Percentiles rank a stretch among this genome's conserved stretches.
These are phyloP conservation scores for Fusarium verrucosum DNA, from an alignment of 2,329 filamentous ascomycete genomes.

Conservation along the genomic window DNA sequence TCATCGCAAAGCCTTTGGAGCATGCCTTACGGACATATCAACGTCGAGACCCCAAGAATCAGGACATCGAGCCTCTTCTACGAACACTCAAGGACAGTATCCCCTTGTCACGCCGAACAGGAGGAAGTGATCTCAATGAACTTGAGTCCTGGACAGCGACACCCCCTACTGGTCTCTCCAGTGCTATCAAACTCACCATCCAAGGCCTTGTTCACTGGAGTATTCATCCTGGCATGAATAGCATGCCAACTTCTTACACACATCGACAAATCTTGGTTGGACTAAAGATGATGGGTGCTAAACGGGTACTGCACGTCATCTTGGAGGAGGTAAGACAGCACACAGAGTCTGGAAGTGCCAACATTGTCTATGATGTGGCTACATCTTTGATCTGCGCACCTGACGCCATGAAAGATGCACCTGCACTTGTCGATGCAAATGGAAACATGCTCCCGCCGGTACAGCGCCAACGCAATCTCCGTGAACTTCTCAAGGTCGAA, in stretches of 20 bases:
- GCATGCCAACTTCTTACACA: conserved; percentile 72
- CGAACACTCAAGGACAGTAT: conserved; percentile 70
- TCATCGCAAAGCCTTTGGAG: conserved; percentile 75
- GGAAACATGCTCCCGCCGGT: conserved; percentile 49
- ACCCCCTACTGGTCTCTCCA: conserved; percentile 63
- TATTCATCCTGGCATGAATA: conserved; percentile 62
- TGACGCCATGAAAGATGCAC: conserved; percentile 59
- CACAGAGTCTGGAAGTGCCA: conserved; percentile 66
- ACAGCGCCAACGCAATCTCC: conserved; percentile 65
- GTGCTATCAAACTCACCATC: conserved; percentile 68
- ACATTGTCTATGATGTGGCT: conserved; percentile 73
- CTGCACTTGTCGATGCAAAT: conserved; percentile 49
- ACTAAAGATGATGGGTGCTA: conserved; percentile 69
- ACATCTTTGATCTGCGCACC: conserved; percentile 76
- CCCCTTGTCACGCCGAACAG: conserved; percentile 67
- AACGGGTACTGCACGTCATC: conserved; percentile 67
- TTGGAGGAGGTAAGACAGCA: conserved; percentile 74
- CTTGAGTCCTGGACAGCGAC: conserved; percentile 72
- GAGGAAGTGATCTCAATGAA: conserved; percentile 71
- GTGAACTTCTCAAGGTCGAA: conserved; percentile 66
- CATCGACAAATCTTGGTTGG: conserved; percentile 74
- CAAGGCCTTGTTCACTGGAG: conserved; percentile 74
- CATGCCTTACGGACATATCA: conserved; percentile 73
- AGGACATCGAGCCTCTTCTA: conserved; percentile 75
- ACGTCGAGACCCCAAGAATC: conserved; percentile 71